Evolutionary conservation across 2,329 filamentous ascomycete genomes (phyloP), one percentile per base, ranked within the genome.

Genomic region (Aspergillus persii): DNA sequence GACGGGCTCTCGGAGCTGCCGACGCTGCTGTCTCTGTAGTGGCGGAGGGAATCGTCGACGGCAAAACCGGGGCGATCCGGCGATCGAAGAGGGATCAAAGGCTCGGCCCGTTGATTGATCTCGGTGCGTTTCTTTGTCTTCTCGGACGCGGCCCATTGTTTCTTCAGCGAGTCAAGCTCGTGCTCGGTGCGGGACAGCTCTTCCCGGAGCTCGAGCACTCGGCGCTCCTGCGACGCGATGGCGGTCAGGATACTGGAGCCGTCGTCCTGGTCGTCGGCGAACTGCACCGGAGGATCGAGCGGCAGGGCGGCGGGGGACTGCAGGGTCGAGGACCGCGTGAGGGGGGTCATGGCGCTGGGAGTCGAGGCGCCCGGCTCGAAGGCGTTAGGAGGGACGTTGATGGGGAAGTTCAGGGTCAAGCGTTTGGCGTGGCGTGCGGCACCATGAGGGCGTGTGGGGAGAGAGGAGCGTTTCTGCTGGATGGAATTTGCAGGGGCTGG

Each of bases 221-320:
- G 88, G 58, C 95, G 85, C 78, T 99, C 95, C 77, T 98, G 93
- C 12, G 91, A 88, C 49, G 95, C 95, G 68, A 99, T 89, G 58
- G 93, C 90, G 61, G 92, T 93, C 65, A 99, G 87, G 69, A 97
- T 90, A 53, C 88, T 82, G 68, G 83, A 84, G 54, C 85, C 80
- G 61, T 88, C 86, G 41, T 79, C 76, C 18, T 69, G 60, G 12
- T 70, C 68, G 52, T 75, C 71, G 36, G 36, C 15, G 49, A 72
- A 68, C 11, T 69, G 63, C 53, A 68, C 60, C 8, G 67, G 67
- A 15, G 67, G 63, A 23, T 69, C 67, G 26, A 68, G 50, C 11
- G 70, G 63, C 39, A 69, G 70, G 11, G 67, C 64, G 5, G 67
- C 64, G 6, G 70, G 67, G 5, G 75, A 73, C 6, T 68, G 67